Percentiles rank a stretch among this genome's conserved stretches.
phyloP scores from a whole-genome alignment of 2,329 filamentous ascomycete genomes.

The Claviceps sp. region DNA sequence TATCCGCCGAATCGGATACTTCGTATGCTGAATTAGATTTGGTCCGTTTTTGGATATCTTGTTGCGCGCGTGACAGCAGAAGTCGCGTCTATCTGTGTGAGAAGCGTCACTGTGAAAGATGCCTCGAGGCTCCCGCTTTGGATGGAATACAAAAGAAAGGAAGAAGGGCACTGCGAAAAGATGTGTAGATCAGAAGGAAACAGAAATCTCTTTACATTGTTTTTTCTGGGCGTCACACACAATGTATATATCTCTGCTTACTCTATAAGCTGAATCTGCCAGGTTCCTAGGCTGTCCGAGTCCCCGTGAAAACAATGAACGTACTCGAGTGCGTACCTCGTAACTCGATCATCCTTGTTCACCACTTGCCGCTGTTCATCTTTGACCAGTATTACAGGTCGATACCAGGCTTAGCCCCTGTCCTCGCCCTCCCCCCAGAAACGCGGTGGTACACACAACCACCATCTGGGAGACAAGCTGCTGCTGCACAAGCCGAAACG shows the following conservation, averaged over 20 bases:
- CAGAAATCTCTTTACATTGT: not conserved
- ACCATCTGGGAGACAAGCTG: not conserved
- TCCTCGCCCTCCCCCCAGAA: not conserved
- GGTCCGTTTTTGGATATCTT: not conserved
- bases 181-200: constrained; percentile 2
- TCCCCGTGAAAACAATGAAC: constrained; percentile 3
- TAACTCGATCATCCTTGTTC: constrained; percentile 4
- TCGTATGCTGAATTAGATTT: not conserved
- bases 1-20: not conserved
- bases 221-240: constrained; percentile 6
- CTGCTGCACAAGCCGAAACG: not conserved
- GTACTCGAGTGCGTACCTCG: not conserved
- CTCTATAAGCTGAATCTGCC: constrained; percentile 4
- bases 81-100: not conserved
- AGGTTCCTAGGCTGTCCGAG: constrained; percentile 3
- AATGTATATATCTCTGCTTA: constrained; percentile 9
- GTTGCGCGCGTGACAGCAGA: not conserved
- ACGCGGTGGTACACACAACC: constrained; percentile 4
- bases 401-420: not conserved
- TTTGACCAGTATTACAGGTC: not conserved
- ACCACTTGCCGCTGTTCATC: constrained; percentile 1
- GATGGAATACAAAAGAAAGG: constrained; percentile 1
- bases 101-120: not conserved
- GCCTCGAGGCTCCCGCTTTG: not conserved
- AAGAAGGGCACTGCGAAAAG: not conserved